phyloP scores from a whole-genome alignment of 805 yeast species.

The Wickerhamiella brachini region DNA sequence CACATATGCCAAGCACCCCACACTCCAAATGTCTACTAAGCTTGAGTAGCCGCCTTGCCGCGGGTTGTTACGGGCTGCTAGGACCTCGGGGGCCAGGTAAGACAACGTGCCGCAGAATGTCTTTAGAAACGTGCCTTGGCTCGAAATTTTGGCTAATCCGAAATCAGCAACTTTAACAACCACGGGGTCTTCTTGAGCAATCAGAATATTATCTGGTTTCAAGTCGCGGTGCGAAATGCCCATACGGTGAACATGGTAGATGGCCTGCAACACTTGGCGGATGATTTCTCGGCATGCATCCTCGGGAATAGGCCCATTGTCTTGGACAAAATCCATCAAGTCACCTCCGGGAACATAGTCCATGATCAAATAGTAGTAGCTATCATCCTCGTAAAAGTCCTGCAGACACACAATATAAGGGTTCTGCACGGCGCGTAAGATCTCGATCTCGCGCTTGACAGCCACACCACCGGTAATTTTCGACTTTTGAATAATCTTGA shows the following conservation, averaged over 20 bases:
- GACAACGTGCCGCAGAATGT: conserved; percentile 97
- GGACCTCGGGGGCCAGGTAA: conserved; percentile 91
- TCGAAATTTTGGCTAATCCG: conserved; percentile 86
- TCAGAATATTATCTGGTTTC: conserved; percentile 89
- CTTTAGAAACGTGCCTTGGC: conserved; percentile 72
- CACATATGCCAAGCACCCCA: conserved; percentile 89
- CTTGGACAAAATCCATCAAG: conserved; percentile 91
- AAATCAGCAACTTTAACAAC: conserved; percentile 88
- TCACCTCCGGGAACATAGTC: conserved; percentile 96
- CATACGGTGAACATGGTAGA: conserved; percentile 70
- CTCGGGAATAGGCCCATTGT: conserved; percentile 77
- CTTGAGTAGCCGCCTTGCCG: conserved; percentile 43
- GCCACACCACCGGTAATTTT: conserved; percentile 67
- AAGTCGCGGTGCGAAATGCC: conserved; percentile 95
- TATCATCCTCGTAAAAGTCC: conserved; percentile 74
- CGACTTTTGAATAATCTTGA: conserved; percentile 73
- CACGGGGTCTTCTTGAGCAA: conserved; percentile 84
- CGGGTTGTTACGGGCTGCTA: conserved; percentile 24
- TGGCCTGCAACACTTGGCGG: conserved; percentile 70
- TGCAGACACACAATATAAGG: conserved; percentile 72
- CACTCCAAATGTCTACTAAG: conserved; percentile 93
- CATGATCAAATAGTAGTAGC: conserved; percentile 79
- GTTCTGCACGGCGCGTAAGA: conserved; percentile 64
- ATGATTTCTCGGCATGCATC: conserved; percentile 79
- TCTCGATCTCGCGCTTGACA: conserved; percentile 56